phyloP scores from a whole-genome alignment of 2,329 filamentous ascomycete species.

The Cladosporium sp. region DNA sequence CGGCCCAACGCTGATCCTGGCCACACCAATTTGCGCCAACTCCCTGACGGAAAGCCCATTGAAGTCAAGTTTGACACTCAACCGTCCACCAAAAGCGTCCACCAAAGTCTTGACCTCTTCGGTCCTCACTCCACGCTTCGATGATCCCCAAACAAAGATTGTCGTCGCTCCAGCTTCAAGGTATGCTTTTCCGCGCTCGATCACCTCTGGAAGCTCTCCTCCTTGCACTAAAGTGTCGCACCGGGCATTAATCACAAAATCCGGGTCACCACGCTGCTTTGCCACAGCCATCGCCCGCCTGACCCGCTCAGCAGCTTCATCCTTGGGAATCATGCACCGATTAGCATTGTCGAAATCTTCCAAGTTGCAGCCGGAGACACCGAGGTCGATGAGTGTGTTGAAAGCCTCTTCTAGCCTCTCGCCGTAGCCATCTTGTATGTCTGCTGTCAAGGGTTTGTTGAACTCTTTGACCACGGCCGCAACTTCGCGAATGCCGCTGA shows the following conservation, averaged over 20 bases:
- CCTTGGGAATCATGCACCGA: constrained; percentile 35
- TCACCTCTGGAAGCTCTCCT: constrained; percentile 42
- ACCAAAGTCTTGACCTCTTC: constrained; percentile 47
- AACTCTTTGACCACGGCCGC: constrained; percentile 38
- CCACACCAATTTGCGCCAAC: constrained; percentile 45
- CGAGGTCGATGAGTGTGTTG: constrained; percentile 45
- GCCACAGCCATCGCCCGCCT: constrained; percentile 41
- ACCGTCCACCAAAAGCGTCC: constrained; percentile 44
- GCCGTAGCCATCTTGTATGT: constrained; percentile 57
- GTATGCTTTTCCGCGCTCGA: constrained; percentile 53
- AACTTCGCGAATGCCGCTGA: constrained; percentile 45
- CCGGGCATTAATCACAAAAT: constrained; percentile 56
- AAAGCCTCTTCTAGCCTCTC: constrained; percentile 34
- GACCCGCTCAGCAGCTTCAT: constrained; percentile 48
- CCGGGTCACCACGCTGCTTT: constrained; percentile 44
- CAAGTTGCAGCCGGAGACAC: constrained; percentile 55
- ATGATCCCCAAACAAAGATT: constrained; percentile 57
- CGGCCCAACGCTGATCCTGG: constrained; percentile 53
- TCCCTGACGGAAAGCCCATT: constrained; percentile 35
- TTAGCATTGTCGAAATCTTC: constrained; percentile 47
- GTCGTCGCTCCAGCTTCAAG: constrained; percentile 55
- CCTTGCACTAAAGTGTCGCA: constrained; percentile 50
- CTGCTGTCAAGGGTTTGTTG: constrained; percentile 50
- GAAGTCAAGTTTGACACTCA: constrained; percentile 45
- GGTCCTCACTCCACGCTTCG: constrained; percentile 38